Base-by-base conservation (phyloP, 106 monocot genomes). In the Phalaenopsis equestris region DNA sequence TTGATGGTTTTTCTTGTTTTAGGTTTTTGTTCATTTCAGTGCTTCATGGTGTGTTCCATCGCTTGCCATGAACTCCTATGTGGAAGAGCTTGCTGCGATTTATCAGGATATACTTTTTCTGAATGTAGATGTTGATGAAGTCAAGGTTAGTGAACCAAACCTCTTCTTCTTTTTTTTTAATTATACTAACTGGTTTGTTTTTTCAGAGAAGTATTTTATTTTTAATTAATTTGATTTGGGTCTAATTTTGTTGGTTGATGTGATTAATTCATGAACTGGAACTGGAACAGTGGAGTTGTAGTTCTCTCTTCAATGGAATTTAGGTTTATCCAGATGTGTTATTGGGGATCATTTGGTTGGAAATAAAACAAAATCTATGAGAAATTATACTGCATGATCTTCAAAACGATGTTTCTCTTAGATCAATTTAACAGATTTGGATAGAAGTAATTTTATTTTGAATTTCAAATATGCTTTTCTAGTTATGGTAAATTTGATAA, bases 31-130 rank as follows among this genome's bases (percentile, higher is more conserved):
- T 37, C 96, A 93, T 76, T 96, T 93, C 78, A 83, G 84, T 75
- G 91, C 96, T 56, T 87, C 91, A 78, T 96, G 93, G 93, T 96
- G 93, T 76, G 87, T 91, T 4, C 93, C 96, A 73, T 96, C 93
- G 17, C 83, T 93, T 43, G 86, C 96, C 78, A 90, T 93, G 96
- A 91, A 96, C 83, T 74, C 87, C n/a, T 84, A 68, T 81, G 78
- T 91, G 68, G 93, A 93, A 77, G 91, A 90, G 42, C 81, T 96
- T 47, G 91, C 93, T 9, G 68, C 77, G 73, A 87, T 45, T 23
- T 74, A 90, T 64, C 88, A 70, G 12, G 83, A 91, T 42, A 55
- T 91, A 37, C 77, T 87, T 55, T 96, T 93, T 84, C 85, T 93
- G 30, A 14, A 79, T 58, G 90, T 93, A 6, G 96, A 96, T 87